Evolutionary conservation across 2,329 filamentous ascomycete genomes (phyloP), one percentile per base, ranked within the genome.

Genomic region (Aureobasidium sp.): DNA sequence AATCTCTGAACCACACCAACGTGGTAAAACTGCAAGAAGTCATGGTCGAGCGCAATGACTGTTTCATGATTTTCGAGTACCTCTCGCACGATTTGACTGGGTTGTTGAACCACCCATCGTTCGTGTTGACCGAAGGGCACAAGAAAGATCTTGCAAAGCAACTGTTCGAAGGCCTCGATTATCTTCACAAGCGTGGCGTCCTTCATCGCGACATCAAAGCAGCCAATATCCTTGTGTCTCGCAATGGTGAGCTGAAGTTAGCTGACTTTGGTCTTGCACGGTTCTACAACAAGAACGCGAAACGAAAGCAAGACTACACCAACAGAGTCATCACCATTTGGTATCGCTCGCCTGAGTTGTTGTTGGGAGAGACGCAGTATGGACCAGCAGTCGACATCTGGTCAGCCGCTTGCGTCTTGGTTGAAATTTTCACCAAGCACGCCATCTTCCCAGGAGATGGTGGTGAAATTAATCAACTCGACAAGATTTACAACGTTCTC

Each of bases 61-160:
- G 94, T 74, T 99, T 96, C 76, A 99, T 99, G 94, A 94, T 99
- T 3, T 99, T 99, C 66, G 94, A 99, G 73, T 99, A 99, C 71
- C 82, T 97, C 36, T 93, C 94, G 1, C 94, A 99, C 73, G 94
- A 99, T 73, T 79, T 99, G 64, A 99, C 94, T 3, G 94, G 94
- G 14, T 80, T 99, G 36, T 84, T 99, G 64, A 97, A 97, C 69
- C 94, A 99, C 70, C 94, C 94, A 0, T 88, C 88, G 0, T 99
- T 96, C 76, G 87, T 87, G 63, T 83, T 99, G 14, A 89, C 94
- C 41, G 78, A 85, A 4, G 85, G 88, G 0, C 92, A 97, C 73
- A 95, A 91, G 76, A 99, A 99, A 75, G 86, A 99, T 71, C 81
- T 99, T 37, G 91, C 91, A 0, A 89, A 87, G 71, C 94, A 99